Conservation (phyloP, 441 rosid species). For the Pelargonium cotyledonis region DNA sequence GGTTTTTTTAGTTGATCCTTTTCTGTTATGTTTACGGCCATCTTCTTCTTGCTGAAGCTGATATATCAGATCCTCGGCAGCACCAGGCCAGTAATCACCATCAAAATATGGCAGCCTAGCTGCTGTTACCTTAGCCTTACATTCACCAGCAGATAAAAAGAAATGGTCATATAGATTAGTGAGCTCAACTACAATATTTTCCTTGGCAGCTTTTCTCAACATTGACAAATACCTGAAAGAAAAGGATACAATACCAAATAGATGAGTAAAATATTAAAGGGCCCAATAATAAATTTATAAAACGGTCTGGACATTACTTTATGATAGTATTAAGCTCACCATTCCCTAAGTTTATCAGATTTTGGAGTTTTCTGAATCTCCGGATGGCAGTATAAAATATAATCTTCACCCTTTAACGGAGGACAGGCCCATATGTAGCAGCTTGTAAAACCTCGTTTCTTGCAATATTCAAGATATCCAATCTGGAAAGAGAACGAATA, state of each 20-base stretch:
- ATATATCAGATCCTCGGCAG: constrained; percentile 93
- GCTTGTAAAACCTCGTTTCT: constrained; percentile 96
- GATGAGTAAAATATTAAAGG: constrained; percentile 7
- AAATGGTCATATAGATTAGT: constrained; percentile 92
- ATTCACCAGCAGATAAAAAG: constrained; percentile 75
- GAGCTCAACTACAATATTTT: constrained; percentile 79
- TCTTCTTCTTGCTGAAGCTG: constrained; percentile 97
- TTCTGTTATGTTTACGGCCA: constrained; percentile 85
- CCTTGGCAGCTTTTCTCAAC: constrained; percentile 85
- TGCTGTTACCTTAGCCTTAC: constrained; percentile 91
- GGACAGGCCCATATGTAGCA: constrained; percentile 99
- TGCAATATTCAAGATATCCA: constrained; percentile 98
- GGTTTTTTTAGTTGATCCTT: constrained; percentile 77
- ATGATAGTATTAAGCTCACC: constrained; percentile 43
- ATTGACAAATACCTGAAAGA: constrained; percentile 75
- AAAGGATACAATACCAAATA: constrained; percentile 17
- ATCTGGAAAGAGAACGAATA: constrained; percentile 41
- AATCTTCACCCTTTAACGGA: constrained; percentile 97
- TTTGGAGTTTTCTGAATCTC: constrained; percentile 99
- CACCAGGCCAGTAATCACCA: constrained; percentile 99
- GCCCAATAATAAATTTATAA: neutral
- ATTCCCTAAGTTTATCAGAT: constrained; percentile 95
- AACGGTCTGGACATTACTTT: neutral
- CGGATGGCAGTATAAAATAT: constrained; percentile 96
- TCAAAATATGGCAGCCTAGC: constrained; percentile 98